Base-by-base conservation (phyloP, 495 filamentous ascomycete species). In the Clavariopsis aquatica region DNA sequence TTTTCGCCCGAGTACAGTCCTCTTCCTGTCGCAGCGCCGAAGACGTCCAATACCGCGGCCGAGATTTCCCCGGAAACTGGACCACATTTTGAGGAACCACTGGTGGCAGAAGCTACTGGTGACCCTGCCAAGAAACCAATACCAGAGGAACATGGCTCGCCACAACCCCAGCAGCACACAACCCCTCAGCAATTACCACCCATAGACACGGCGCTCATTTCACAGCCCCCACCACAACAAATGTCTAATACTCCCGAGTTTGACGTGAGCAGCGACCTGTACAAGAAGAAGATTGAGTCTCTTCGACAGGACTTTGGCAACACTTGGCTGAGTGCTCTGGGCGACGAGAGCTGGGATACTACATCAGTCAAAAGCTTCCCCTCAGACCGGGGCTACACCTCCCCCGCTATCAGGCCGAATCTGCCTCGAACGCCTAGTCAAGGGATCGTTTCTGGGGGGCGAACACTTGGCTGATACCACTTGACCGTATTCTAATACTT, bases 291-390 rank as follows among this genome's bases (percentile, higher is more conserved):
- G 69, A 84, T 98, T 51, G 91, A 94, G 74, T 88, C 88, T 13
- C 77, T 96, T 19, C 88, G 89, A 45, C 87, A 87, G 67, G 90
- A 96, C 63, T 85, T 95, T 53, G 90, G 91, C 36, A 88, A 84
- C 64, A 87, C 85, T 52, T 98, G 95, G 83, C 81, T 97, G 29
- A 91, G 85, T 62, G 89, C 91, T 5, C 81, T 98, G 49, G 87
- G 86, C 60, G 94, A 96, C 66, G 88, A 91, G 70, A 80, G 82
- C n/a, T 88, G 82, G 84, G 78, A 77, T 60, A 73, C 69, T 57
- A 70, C 75, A 72, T 63, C 79, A 55, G 71, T 73, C 38, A 51
- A 72, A 77, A 72, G 54, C 49, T 70, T 66, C 65, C 77, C 47
- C 43, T 47, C 43, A 57, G 77, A 63, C 64, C 69, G 59, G 68